Evolutionary conservation across 2,329 filamentous ascomycete genomes (phyloP).

Genomic region (Aspergillus sp.): DNA sequence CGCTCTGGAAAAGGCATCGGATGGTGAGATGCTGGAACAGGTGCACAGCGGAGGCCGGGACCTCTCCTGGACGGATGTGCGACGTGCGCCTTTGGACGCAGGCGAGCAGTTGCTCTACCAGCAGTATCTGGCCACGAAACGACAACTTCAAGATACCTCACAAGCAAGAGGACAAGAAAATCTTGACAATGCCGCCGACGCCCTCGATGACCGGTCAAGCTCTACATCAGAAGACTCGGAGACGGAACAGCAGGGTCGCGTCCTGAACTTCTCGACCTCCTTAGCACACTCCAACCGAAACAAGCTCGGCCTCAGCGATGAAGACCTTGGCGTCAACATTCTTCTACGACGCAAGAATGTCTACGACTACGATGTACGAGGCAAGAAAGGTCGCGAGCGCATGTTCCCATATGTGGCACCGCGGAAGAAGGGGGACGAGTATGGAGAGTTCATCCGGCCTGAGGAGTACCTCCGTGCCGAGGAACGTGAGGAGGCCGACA

Average conservation of each 20-base stretch:
- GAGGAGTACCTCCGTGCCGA: constrained; percentile 94
- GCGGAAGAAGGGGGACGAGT: constrained; percentile 80
- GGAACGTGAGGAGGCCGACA: constrained; percentile 76
- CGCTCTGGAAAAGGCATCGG: constrained; percentile 56
- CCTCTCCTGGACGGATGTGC: constrained; percentile 62
- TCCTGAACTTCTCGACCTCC: constrained; percentile 82
- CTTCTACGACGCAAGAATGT: constrained; percentile 83
- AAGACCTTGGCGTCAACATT: constrained; percentile 89
- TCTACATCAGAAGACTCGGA: constrained; percentile 89
- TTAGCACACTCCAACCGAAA: constrained; percentile 81
- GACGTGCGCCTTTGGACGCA: constrained; percentile 67
- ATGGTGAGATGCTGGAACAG: constrained; percentile 64
- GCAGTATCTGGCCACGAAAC: constrained; percentile 85
- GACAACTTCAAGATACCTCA: constrained; percentile 80
- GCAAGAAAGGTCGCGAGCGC: constrained; percentile 87
- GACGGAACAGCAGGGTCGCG: constrained; percentile 85
- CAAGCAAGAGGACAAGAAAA: constrained; percentile 68
- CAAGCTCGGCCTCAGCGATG: constrained; percentile 82
- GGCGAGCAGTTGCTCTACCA: constrained; percentile 82
- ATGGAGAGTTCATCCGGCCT: constrained; percentile 87
- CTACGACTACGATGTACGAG: constrained; percentile 90
- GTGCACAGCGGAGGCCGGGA: constrained; percentile 66
- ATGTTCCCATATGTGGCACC: constrained; percentile 87
- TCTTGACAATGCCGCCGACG: constrained; percentile 74
- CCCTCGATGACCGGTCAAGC: constrained; percentile 74